Evolutionary conservation across 148 eudicot species (phyloP), one percentile per base, ranked within the genome.

Genomic region (Fagopyrum tataricum): DNA sequence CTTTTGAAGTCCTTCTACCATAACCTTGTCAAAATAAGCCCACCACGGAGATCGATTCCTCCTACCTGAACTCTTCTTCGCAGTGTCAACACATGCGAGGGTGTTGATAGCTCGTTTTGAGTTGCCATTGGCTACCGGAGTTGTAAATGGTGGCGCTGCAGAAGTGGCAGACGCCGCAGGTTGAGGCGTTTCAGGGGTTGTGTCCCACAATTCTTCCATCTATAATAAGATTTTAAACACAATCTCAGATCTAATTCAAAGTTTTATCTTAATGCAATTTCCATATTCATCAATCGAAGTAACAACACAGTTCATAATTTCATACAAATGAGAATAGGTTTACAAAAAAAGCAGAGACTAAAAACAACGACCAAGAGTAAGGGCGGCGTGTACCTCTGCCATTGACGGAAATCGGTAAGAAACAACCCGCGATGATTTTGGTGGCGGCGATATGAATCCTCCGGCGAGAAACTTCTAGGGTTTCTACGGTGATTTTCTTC

Each of bases 151-250:
- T 6, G 17, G 66, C 43, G 77, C 10, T 79, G 67, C 55, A 72
- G 70, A 87, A 75, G 4, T 21, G 59, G 62, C 71, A 75, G 69
- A 87, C 77, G 7, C 46, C 66, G 61, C 71, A 75, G 39, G 78
- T 26, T 31, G 79, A 9, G 53, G 75, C 26, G 55, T 79, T 83
- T 10, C 82, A 58, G 37, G 76, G 43, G 55, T 74, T 78, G 40
- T 82, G 78, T 83, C 78, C 83, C 68, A 85, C 81, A 64, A 13
- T 3, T 64, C 69, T 39, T 64, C 69, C 69, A 64, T 64, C 69
- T 39, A 43, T 20, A 61, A 61, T 61, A 5, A 61, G 67, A 61
- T 61, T 40, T 23, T 14, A 21, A 12, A 3, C 64, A 21, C 7
- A 4, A 61, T 31, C 37, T 31, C 37, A 31, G 37, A 31, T 31